Percentiles rank a stretch among this genome's conserved stretches.
These are phyloP conservation scores for Bruguiera hainesii DNA, from an alignment of 441 rosid species.

Conservation along the genomic window DNA sequence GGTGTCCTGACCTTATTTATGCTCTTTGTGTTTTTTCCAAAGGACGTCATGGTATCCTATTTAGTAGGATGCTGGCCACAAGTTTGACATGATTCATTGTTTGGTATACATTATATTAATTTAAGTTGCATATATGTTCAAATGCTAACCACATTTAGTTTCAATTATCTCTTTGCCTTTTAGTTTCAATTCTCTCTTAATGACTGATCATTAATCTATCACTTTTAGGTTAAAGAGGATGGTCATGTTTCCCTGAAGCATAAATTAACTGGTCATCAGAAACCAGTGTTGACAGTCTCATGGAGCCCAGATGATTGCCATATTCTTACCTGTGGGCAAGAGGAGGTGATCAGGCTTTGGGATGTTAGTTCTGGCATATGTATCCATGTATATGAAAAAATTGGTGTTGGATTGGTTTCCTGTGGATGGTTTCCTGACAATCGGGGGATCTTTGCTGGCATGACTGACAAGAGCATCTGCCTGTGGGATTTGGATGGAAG, in stretches of 20 bases:
- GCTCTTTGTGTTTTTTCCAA: too few relatives aligned
- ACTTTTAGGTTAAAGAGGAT: conserved; percentile 47
- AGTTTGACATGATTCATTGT: too few relatives aligned
- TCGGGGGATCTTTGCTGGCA: conserved; percentile 44
- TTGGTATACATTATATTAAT: too few relatives aligned
- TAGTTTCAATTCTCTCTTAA: not conserved
- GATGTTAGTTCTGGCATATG: conserved; percentile 55
- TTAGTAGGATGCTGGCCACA: too few relatives aligned
- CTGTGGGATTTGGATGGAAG: conserved; percentile 61
- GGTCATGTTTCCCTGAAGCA: conserved; percentile 59
- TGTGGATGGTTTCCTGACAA: conserved; percentile 69
- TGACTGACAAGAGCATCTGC: conserved; percentile 50
- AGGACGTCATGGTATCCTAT: too few relatives aligned
- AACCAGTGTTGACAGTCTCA: conserved; percentile 55
- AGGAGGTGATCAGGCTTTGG: conserved; percentile 58
- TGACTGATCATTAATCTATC: not conserved
- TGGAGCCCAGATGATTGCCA: conserved; percentile 59
- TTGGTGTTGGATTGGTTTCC: conserved; percentile 49
- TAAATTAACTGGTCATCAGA: conserved; percentile 59
- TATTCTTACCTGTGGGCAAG: conserved; percentile 61
- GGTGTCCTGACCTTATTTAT: too few relatives aligned
- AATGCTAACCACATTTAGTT: not conserved
- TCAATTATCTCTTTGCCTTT: not conserved
- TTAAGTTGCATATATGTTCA: too few relatives aligned
- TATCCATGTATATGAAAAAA: conserved; percentile 49